Conservation (phyloP, 2,329 filamentous ascomycete genomes). For the Phoma sp. region DNA sequence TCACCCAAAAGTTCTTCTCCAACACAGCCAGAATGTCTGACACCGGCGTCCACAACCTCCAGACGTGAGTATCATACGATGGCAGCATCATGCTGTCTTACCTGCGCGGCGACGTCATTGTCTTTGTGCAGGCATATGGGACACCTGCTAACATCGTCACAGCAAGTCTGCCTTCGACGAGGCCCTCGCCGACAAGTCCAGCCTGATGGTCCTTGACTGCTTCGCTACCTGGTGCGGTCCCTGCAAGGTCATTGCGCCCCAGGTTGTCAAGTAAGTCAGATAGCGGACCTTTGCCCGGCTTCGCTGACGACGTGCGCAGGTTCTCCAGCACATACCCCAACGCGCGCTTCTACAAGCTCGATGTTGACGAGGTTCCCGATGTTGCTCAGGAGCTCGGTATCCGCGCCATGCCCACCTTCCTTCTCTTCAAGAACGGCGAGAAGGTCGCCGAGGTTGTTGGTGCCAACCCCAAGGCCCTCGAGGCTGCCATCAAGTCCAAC, state of each 20-base stretch:
- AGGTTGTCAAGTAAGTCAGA: conserved; percentile 66
- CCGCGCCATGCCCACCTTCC: conserved; percentile 91
- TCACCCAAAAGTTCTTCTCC: conserved; percentile 49
- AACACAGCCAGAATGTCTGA: conserved; percentile 52
- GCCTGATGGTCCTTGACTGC: conserved; percentile 80
- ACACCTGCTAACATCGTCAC: conserved; percentile 19
- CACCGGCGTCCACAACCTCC: conserved; percentile 57
- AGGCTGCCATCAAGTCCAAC: conserved; percentile 56
- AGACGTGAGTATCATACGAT: conserved; percentile 44
- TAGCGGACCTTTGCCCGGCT: neutral
- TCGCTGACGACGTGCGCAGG: conserved; percentile 48
- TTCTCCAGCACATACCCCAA: conserved; percentile 65
- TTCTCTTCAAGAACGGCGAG: conserved; percentile 80
- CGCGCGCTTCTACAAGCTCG: conserved; percentile 84
- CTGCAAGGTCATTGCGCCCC: conserved; percentile 87
- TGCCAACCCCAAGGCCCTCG: conserved; percentile 75
- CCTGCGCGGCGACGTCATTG: conserved; percentile 21
- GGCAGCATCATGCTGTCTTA: conserved; percentile 5
- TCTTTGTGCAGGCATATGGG: neutral
- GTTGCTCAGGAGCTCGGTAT: conserved; percentile 79
- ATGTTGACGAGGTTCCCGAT: conserved; percentile 81
- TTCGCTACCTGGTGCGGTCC: conserved; percentile 93
- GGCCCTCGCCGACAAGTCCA: conserved; percentile 59
- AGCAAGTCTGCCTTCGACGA: conserved; percentile 66
- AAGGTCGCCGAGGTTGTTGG: conserved; percentile 77